phyloP scores from a whole-genome alignment of 108 stramenopile genomes.

The Cyclotella choctawhatcheeana region DNA sequence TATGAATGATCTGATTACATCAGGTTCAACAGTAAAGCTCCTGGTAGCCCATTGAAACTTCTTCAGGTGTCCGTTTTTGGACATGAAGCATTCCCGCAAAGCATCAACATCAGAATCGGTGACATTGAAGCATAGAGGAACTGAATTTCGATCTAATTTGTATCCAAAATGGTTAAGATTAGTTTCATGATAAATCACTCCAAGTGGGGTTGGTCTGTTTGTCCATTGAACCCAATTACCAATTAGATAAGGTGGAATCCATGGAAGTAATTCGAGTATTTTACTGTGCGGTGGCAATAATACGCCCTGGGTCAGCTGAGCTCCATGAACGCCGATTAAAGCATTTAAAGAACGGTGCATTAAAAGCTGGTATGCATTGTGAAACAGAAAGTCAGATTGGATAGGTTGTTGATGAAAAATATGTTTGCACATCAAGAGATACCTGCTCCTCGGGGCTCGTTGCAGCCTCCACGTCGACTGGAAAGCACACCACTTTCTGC shows the following conservation, averaged over 20 bases:
- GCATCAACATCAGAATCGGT: constrained; percentile 17
- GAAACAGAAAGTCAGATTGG: too few species aligned
- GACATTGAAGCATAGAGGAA: constrained; percentile 29
- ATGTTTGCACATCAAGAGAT: too few species aligned
- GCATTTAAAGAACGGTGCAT: constrained; percentile 42
- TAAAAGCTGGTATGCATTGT: constrained; percentile 20
- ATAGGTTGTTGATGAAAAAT: too few species aligned
- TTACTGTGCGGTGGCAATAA: constrained; percentile 24
- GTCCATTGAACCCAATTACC: constrained; percentile 30
- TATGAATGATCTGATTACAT: constrained; percentile 20
- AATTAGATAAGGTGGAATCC: constrained; percentile 18
- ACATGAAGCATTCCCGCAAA: constrained; percentile 19
- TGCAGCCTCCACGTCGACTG: constrained; percentile 36
- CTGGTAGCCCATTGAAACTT: constrained; percentile 33
- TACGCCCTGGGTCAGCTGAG: constrained; percentile 45
- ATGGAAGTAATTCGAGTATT: constrained; percentile 45
- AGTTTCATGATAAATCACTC: constrained; percentile 23
- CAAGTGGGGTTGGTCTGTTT: constrained; percentile 28
- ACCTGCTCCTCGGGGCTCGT: constrained; percentile 32
- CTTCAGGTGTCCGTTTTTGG: constrained; percentile 14
- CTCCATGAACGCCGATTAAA: constrained; percentile 42
- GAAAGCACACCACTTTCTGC: constrained; percentile 24
- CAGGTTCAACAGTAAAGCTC: constrained; percentile 21
- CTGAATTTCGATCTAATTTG: constrained; percentile 19
- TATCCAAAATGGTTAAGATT: constrained; percentile 31